A percentile compares a stretch with the other conserved stretches of the same genome.
Conservation (phyloP, 176 grass and related monocot species). For the Hordeum marinum region DNA sequence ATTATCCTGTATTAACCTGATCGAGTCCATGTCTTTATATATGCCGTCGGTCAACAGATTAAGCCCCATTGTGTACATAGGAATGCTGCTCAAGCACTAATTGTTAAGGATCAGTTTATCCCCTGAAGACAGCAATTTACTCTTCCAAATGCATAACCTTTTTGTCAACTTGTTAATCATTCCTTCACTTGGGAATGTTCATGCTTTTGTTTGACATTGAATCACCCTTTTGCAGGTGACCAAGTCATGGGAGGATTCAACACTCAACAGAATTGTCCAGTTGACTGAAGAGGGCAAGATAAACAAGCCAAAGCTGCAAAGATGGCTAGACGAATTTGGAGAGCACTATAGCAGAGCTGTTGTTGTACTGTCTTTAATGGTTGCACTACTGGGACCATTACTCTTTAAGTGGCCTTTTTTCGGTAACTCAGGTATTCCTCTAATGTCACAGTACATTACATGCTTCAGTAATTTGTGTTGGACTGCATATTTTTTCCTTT, state of each 20-base stretch:
- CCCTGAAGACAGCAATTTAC: too few species aligned
- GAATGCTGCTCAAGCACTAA: too few species aligned
- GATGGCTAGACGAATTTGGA: slow-evolving; percentile 98
- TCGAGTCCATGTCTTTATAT: too few species aligned
- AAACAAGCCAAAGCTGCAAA: slow-evolving; percentile 94
- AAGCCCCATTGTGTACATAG: too few species aligned
- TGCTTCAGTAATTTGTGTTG: too few species aligned
- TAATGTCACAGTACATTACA: neutral
- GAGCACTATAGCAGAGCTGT: slow-evolving; percentile 88
- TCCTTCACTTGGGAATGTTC: neutral
- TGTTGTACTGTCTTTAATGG: slow-evolving; percentile 70
- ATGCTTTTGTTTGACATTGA: slow-evolving; percentile 16
- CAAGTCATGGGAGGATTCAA: slow-evolving; percentile 95
- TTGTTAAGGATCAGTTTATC: too few species aligned
- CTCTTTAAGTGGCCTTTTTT: slow-evolving; percentile 97
- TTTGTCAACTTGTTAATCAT: too few species aligned
- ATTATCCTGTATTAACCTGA: too few species aligned
- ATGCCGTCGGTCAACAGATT: too few species aligned
- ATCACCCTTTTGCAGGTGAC: slow-evolving; percentile 58
- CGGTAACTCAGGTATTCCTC: slow-evolving; percentile 83
- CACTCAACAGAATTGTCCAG: slow-evolving; percentile 88
- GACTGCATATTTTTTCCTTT: too few species aligned
- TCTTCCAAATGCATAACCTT: too few species aligned
- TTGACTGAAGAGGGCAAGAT: slow-evolving; percentile 88
- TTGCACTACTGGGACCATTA: slow-evolving; percentile 82